These are phyloP conservation scores for Collariella sp. DNA, from an alignment of 495 filamentous ascomycete genomes.

Conservation along the genomic window DNA sequence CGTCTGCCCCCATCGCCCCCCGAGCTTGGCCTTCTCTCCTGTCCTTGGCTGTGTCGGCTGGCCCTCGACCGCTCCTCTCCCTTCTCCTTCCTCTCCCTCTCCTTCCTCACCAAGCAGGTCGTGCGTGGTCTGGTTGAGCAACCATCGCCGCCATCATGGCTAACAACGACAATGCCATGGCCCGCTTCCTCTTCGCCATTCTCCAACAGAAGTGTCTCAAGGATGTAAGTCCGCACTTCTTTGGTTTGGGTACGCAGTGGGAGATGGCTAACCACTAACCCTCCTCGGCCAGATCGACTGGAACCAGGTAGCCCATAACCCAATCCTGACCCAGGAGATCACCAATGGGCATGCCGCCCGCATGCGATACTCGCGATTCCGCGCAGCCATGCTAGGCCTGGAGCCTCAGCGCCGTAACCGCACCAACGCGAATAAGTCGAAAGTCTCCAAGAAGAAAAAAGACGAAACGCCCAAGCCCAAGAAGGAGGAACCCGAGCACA, in stretches of 20 bases:
- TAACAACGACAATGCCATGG: slow-evolving; percentile 44
- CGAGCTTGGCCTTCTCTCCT: slow-evolving; percentile 3
- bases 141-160: slow-evolving; percentile 29
- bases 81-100: background rate
- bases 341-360: slow-evolving; percentile 75
- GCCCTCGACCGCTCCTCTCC: slow-evolving; percentile 13
- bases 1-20: slow-evolving; percentile 6
- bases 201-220: slow-evolving; percentile 68
- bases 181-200: slow-evolving; percentile 64
- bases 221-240: slow-evolving; percentile 44
- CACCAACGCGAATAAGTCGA: slow-evolving; percentile 22
- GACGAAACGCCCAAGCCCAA: slow-evolving; percentile 20
- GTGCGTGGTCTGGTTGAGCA: slow-evolving; percentile 1
- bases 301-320: slow-evolving; percentile 54
- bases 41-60: slow-evolving; percentile 19
- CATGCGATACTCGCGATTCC: slow-evolving; percentile 71
- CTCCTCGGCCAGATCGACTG: slow-evolving; percentile 54
- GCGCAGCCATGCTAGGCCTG: slow-evolving; percentile 30
- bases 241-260: background rate
- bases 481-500: slow-evolving; percentile 28
- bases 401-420: slow-evolving; percentile 37
- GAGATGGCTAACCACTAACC: background rate
- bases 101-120: background rate
- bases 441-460: slow-evolving; percentile 36
- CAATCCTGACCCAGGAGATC: slow-evolving; percentile 46